Evolutionary conservation across 768 basidiomycete genomes (phyloP).

Genomic region (Coprinopsis cinerea): DNA sequence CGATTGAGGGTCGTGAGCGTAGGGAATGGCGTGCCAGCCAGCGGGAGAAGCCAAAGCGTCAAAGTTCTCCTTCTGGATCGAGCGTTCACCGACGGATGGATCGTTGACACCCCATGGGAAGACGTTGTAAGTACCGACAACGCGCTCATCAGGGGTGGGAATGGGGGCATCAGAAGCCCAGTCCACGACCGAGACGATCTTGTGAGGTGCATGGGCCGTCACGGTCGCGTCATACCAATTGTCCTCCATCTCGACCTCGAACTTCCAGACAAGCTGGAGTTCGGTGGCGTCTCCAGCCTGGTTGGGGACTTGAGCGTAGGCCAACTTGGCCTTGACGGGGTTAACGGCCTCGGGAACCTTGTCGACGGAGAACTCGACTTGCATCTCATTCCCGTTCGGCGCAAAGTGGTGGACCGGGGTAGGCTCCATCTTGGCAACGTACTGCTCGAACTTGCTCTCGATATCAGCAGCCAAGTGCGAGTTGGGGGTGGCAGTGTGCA

Average conservation of each 20-base stretch:
- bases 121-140: conserved; percentile 57
- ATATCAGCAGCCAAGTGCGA: conserved; percentile 44
- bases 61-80: conserved; percentile 55
- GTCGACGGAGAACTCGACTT: conserved; percentile 36
- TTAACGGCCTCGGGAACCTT: conserved; percentile 73
- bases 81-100: conserved; percentile 62
- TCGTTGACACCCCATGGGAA: conserved; percentile 85
- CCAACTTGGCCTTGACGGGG: conserved; percentile 75
- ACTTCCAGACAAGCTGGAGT: conserved; percentile 83
- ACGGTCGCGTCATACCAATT: conserved; percentile 96
- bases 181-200: conserved; percentile 85
- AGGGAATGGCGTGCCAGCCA: conserved; percentile 90
- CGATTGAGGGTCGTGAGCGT: conserved; percentile 56
- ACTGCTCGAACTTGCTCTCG: conserved; percentile 39
- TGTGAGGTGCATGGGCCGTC: conserved; percentile 64
- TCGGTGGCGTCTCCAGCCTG: conserved; percentile 49
- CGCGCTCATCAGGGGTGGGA: conserved; percentile 29
- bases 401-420: conserved; percentile 41
- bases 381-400: conserved; percentile 28
- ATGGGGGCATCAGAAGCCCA: conserved; percentile 83
- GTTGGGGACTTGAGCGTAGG: conserved; percentile 77
- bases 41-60: conserved; percentile 78
- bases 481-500: conserved; percentile 65
- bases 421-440: conserved; percentile 45
- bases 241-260: conserved; percentile 90